Conservation (phyloP, 768 basidiomycete genomes). For the Leccinellum rugosiceps region DNA sequence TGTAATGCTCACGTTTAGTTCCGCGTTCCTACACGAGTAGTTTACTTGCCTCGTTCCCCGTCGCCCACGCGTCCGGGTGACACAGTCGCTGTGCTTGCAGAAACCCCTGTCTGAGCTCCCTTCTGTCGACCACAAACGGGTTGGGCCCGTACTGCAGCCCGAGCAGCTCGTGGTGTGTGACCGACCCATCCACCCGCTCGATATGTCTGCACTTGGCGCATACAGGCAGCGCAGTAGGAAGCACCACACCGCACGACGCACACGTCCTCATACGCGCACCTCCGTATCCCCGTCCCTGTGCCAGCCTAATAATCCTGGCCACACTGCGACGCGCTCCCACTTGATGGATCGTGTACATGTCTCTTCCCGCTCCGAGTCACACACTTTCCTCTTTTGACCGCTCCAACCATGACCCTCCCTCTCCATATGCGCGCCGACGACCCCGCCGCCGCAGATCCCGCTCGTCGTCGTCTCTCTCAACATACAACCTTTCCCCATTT, state of each 20-base stretch:
- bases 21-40: constrained; percentile 1
- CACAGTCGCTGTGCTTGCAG: constrained; percentile 68
- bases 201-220: constrained; percentile 74
- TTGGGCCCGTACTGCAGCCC: constrained; percentile 59
- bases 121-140: constrained; percentile 66
- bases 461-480: constrained; percentile 42
- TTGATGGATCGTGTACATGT: constrained; percentile 14
- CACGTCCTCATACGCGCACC: constrained; percentile 36
- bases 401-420: constrained; percentile 30
- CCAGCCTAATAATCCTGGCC: neutral
- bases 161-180: constrained; percentile 68
- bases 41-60: constrained; percentile 52
- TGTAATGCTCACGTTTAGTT: constrained; percentile 14
- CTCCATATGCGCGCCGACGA: constrained; percentile 40
- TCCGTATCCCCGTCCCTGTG: constrained; percentile 16
- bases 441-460: constrained; percentile 41
- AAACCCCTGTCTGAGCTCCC: constrained; percentile 61
- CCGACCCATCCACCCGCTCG: constrained; percentile 48
- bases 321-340: constrained; percentile 5
- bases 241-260: constrained; percentile 55
- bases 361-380: neutral
- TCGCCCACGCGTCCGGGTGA: constrained; percentile 86
- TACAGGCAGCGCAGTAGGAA: constrained; percentile 68
- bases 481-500: constrained; percentile 33
- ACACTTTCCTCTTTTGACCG: constrained; percentile 4